Evolutionary conservation across 768 basidiomycete species (phyloP).

Genomic region (Collybia mongolica): DNA sequence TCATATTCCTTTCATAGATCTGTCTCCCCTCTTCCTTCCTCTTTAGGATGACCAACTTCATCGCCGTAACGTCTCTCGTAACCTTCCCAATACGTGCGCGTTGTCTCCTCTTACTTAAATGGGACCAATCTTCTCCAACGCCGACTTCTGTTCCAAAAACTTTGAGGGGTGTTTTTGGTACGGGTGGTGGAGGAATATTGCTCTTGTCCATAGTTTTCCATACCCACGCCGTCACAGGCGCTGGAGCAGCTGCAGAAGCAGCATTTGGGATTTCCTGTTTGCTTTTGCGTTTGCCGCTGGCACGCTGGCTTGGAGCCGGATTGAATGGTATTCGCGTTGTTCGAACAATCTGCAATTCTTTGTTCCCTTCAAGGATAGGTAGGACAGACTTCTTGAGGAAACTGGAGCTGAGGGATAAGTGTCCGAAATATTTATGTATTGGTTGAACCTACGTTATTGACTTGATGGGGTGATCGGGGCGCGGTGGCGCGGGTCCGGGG

Average conservation of each 20-base stretch:
- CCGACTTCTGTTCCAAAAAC: conserved; percentile 41
- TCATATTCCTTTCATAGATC: neutral
- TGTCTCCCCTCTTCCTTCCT: conserved; percentile 5
- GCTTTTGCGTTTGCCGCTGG: conserved; percentile 10
- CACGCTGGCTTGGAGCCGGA: conserved; percentile 10
- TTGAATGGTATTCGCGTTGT: conserved; percentile 26
- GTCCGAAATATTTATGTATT: neutral
- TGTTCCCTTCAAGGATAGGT: conserved; percentile 38
- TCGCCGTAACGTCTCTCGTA: conserved; percentile 35
- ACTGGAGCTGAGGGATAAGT: conserved; percentile 24
- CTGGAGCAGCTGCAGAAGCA: conserved; percentile 5
- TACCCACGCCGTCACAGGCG: conserved; percentile 35
- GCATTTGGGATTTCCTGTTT: conserved; percentile 19
- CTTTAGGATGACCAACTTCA: conserved; percentile 28
- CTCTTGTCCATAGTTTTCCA: conserved; percentile 29
- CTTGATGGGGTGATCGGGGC: conserved; percentile 46
- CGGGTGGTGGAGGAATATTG: conserved; percentile 2
- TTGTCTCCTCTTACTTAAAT: conserved; percentile 56
- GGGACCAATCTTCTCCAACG: conserved; percentile 48
- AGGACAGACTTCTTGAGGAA: conserved; percentile 57
- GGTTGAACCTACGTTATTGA: conserved; percentile 45
- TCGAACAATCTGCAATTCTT: conserved; percentile 42
- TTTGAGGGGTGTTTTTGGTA: neutral
- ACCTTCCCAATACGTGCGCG: conserved; percentile 46
- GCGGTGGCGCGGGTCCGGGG: conserved; percentile 28